Conservation (phyloP, 495 filamentous ascomycete species). For the Aspergillus conjunctus region DNA sequence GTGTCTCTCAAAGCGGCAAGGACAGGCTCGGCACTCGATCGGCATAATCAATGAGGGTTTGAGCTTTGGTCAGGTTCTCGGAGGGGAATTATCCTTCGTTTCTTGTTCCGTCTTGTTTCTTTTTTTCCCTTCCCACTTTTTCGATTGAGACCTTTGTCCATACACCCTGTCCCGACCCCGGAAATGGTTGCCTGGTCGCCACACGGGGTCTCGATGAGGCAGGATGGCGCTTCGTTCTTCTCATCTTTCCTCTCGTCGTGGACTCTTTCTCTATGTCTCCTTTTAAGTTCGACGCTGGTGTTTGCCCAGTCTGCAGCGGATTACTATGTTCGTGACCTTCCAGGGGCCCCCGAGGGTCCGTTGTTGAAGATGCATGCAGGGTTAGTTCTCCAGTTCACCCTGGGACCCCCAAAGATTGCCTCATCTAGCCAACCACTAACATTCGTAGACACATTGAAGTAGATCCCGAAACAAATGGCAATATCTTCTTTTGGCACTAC, state of each 20-base stretch:
- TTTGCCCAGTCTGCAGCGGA: conserved; percentile 70
- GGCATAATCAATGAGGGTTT: conserved; percentile 25
- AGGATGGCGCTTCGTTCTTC: conserved; percentile 16
- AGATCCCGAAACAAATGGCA: conserved; percentile 77
- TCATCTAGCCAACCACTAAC: not conserved
- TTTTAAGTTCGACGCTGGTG: conserved; percentile 27
- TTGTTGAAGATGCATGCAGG: conserved; percentile 97
- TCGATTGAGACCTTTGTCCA: not conserved
- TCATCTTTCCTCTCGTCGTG: conserved; percentile 29
- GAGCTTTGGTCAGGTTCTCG: conserved; percentile 10
- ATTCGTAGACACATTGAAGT: conserved; percentile 83
- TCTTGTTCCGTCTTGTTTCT: conserved; percentile 29
- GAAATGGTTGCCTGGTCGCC: conserved; percentile 29
- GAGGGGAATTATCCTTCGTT: conserved; percentile 10
- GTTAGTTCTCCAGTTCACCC: conserved; percentile 54
- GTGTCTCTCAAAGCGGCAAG: not conserved
- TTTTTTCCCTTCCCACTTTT: not conserved
- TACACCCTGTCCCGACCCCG: conserved; percentile 4
- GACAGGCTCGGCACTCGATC: conserved; percentile 31
- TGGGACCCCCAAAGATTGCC: not conserved
- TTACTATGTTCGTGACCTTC: conserved; percentile 83
- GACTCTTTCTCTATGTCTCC: conserved; percentile 30
- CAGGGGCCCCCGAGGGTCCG: conserved; percentile 80
- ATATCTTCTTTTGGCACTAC: conserved; percentile 98
- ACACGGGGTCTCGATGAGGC: conserved; percentile 21